Evolutionary conservation across 345 rosid genomes (phyloP).

Genomic region (Atalantia buxifolia): DNA sequence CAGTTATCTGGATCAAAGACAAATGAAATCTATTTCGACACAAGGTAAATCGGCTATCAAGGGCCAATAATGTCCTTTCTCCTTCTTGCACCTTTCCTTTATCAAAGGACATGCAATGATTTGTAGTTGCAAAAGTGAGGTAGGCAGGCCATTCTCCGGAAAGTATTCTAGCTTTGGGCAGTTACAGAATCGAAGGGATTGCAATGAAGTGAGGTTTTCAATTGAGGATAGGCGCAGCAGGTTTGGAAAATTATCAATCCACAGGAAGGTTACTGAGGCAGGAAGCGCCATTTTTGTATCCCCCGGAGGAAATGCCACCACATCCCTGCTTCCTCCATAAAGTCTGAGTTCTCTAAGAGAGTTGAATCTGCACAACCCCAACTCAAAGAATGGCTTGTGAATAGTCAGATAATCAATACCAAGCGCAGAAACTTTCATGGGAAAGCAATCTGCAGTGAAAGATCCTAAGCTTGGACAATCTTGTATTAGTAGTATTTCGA

Average conservation of each 20-base stretch:
- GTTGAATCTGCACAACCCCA: not conserved
- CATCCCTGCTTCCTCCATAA: not conserved
- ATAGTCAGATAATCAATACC: not conserved
- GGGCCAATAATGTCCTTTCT: slow-evolving; percentile 6
- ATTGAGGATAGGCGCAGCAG: not conserved
- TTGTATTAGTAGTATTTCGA: slow-evolving; percentile 6
- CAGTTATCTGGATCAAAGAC: not conserved
- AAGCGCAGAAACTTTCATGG: slow-evolving; percentile 15
- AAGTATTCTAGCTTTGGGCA: slow-evolving; percentile 17
- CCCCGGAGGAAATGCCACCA: not conserved
- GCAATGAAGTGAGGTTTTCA: slow-evolving; percentile 17
- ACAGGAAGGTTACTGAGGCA: not conserved
- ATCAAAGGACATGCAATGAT: slow-evolving; percentile 18
- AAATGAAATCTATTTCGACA: not conserved
- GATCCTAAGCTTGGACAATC: slow-evolving; percentile 14
- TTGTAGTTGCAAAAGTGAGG: slow-evolving; percentile 10
- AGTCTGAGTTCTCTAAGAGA: not conserved
- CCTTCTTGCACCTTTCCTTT: slow-evolving; percentile 10
- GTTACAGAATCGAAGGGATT: not conserved
- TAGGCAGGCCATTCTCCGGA: slow-evolving; percentile 8
- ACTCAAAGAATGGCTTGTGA: not conserved
- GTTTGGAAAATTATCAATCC: not conserved
- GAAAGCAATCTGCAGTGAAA: slow-evolving; percentile 20
- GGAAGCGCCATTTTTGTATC: not conserved
- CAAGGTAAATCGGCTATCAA: slow-evolving; percentile 7